These are phyloP conservation scores for Cladophialophora immunda DNA, from an alignment of 2,329 filamentous ascomycete genomes.

Conservation along the genomic window DNA sequence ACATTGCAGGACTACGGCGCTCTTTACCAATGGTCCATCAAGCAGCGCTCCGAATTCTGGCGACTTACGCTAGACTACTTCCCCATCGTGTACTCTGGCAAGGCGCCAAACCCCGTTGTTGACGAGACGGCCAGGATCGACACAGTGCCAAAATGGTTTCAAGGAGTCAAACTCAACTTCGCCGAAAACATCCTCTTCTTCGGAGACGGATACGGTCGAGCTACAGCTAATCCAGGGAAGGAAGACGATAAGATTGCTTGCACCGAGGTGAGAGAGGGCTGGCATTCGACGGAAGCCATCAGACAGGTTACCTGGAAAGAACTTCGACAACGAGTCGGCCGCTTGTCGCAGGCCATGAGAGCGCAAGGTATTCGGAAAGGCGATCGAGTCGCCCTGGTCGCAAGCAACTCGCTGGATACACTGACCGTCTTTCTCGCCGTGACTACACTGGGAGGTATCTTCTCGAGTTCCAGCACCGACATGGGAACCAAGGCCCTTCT, in stretches of 20 bases:
- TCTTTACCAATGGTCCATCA: conserved; percentile 74
- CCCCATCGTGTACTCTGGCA: conserved; percentile 70
- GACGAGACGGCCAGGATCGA: conserved; percentile 74
- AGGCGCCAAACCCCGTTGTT: conserved; percentile 60
- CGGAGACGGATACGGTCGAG: conserved; percentile 53
- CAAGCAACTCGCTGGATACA: conserved; percentile 77
- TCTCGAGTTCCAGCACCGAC: conserved; percentile 80
- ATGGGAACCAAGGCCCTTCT: conserved; percentile 84
- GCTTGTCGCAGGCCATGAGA: conserved; percentile 72
- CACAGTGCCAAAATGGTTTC: conserved; percentile 78
- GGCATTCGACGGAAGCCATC: conserved; percentile 40
- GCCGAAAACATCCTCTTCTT: conserved; percentile 79
- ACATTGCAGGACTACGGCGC: conserved; percentile 68
- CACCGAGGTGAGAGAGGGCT: conserved; percentile 66
- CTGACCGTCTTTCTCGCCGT: conserved; percentile 74
- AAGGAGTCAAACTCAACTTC: conserved; percentile 76
- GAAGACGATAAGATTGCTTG: conserved; percentile 75
- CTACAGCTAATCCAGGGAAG: conserved; percentile 60
- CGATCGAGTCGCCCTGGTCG: conserved; percentile 78
- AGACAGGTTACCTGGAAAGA: conserved; percentile 71
- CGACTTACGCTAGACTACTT: conserved; percentile 67
- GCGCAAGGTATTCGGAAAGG: conserved; percentile 72
- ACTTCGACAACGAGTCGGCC: conserved; percentile 66
- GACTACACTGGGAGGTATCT: conserved; percentile 75
- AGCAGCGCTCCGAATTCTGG: conserved; percentile 71